Conservation (phyloP, 179 eudicot genomes). For the Silene noctiflora region DNA sequence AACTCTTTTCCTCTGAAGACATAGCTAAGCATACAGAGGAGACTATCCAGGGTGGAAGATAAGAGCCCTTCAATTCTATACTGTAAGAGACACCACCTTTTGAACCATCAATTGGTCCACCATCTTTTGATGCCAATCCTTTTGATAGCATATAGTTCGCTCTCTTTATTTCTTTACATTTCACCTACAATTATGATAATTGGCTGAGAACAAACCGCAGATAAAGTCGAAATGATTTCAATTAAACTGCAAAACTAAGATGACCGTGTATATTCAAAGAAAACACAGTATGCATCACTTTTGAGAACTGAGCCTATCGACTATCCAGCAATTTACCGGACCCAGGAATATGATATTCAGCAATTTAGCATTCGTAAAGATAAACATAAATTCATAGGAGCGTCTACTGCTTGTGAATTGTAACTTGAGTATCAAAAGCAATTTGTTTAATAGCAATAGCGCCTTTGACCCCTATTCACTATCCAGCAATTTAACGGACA, state of each 20-base stretch:
- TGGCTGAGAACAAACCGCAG: neutral
- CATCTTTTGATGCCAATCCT: conserved; percentile 32
- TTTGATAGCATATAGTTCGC: conserved; percentile 38
- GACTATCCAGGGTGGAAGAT: conserved; percentile 87
- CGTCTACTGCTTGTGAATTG: neutral
- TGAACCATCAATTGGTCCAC: conserved; percentile 40
- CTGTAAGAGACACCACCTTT: conserved; percentile 55
- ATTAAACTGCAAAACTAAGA: neutral
- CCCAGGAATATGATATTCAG: neutral
- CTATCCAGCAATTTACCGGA: neutral
- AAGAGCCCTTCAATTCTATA: conserved; percentile 72
- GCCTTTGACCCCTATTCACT: neutral
- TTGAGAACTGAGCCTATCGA: neutral
- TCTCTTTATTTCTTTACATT: conserved; percentile 76
- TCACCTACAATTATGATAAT: conserved; percentile 44
- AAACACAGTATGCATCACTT: neutral
- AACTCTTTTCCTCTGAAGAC: conserved; percentile 48
- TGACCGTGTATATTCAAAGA: neutral
- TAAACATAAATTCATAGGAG: neutral
- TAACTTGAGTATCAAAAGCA: neutral
- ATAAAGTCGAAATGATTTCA: neutral
- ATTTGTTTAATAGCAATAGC: neutral
- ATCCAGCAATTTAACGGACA: neutral
- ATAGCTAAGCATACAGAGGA: conserved; percentile 53
- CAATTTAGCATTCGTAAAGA: neutral